Evolutionary conservation across 345 rosid genomes (phyloP).

Genomic region (Carallia pectinifolia): DNA sequence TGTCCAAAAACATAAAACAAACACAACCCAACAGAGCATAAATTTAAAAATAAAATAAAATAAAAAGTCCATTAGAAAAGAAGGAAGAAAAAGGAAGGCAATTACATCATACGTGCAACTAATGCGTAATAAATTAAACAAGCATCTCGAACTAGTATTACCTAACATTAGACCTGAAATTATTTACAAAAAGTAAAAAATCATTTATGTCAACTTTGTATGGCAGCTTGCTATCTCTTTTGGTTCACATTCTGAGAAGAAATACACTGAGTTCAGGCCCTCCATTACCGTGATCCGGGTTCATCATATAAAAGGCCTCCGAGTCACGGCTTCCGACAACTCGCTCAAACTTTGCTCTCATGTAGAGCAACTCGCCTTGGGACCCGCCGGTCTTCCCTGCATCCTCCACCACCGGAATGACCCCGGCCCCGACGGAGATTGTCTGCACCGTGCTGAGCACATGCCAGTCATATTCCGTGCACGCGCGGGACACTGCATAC

Average conservation of each 20-base stretch:
- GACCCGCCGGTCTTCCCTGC: conserved; percentile 34
- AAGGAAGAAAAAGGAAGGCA: background rate
- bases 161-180: conserved; percentile 5
- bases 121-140: conserved; percentile 8
- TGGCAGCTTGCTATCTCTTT: no score
- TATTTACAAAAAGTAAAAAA: background rate
- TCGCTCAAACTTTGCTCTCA: conserved; percentile 88
- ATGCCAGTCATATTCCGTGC: conserved; percentile 61
- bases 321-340: conserved; percentile 95
- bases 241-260: conserved; percentile 59
- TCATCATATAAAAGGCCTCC: conserved; percentile 95
- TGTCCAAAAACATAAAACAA: background rate
- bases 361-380: conserved; percentile 83
- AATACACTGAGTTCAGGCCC: conserved; percentile 94
- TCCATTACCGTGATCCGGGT: conserved; percentile 74
- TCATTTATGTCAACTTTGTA: background rate
- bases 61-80: background rate
- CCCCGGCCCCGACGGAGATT: conserved; percentile 85
- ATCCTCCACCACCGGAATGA: conserved; percentile 65
- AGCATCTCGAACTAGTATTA: conserved; percentile 5
- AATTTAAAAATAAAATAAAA: background rate
- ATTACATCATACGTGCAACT: background rate
- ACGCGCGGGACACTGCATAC: conserved; percentile 57
- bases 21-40: background rate
- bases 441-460: conserved; percentile 70